A percentile compares a stretch with the other conserved stretches of the same genome.
phyloP scores from a whole-genome alignment of 148 eudicot species.

The Rhododendron kiyosumense region DNA sequence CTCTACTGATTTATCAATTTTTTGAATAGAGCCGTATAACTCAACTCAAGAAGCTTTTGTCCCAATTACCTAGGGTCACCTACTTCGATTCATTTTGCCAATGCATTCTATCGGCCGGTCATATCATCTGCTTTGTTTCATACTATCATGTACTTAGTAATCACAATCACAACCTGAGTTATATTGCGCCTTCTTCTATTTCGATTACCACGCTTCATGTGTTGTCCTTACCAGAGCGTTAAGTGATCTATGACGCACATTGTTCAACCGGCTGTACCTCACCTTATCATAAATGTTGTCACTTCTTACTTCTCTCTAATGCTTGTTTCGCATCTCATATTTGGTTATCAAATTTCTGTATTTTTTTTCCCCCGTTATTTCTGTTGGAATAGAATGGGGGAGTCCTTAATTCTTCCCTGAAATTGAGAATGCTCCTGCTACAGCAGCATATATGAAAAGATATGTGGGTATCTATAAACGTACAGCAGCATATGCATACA shows the following conservation, averaged over 20 bases:
- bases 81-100: neutral
- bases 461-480: neutral
- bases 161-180: neutral
- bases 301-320: neutral
- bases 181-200: neutral
- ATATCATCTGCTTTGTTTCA: neutral
- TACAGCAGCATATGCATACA: neutral
- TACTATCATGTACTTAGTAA: neutral
- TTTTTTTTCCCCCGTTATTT: neutral
- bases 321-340: neutral
- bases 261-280: neutral
- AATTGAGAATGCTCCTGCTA: neutral
- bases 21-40: neutral
- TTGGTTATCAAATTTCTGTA: neutral
- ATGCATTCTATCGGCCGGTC: neutral
- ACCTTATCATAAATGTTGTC: neutral
- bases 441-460: neutral
- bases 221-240: neutral
- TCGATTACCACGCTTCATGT: neutral
- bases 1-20: neutral
- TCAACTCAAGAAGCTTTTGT: neutral
- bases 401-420: neutral
- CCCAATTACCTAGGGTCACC: neutral
- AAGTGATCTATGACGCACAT: neutral
- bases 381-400: neutral